Conservation (phyloP, 1,284 basidiomycete species). For the Gymnopus androsaceus region DNA sequence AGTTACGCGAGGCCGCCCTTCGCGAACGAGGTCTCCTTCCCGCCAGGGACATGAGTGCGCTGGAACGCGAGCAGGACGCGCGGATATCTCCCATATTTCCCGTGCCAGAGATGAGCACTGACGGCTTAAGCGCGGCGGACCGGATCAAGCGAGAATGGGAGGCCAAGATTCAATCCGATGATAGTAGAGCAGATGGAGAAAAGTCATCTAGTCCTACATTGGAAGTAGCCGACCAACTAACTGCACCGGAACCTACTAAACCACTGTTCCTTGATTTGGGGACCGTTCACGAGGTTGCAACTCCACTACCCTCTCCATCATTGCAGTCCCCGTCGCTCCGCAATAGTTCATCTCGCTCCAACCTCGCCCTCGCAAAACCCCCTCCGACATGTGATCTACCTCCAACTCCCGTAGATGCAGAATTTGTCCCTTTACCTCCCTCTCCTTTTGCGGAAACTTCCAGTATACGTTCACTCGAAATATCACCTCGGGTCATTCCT, state of each 20-base stretch:
- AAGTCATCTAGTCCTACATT: constrained; percentile 19
- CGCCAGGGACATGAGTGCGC: constrained; percentile 48
- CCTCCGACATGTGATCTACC: background rate
- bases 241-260: background rate
- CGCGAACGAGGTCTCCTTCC: constrained; percentile 56
- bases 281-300: background rate
- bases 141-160: constrained; percentile 53
- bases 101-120: constrained; percentile 18
- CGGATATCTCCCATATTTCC: constrained; percentile 33
- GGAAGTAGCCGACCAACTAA: background rate
- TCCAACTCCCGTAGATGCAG: background rate
- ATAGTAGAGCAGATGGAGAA: constrained; percentile 21
- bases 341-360: background rate
- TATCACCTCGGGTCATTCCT: background rate
- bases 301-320: background rate
- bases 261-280: background rate
- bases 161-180: constrained; percentile 33
- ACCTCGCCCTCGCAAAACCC: background rate
- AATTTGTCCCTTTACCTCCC: constrained; percentile 2
- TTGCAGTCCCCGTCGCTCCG: background rate
- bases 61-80: constrained; percentile 47
- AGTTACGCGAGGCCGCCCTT: constrained; percentile 49
- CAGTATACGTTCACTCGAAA: background rate
- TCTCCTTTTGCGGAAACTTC: constrained; percentile 3
- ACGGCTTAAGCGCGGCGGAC: constrained; percentile 41